Base-by-base conservation (phyloP, 768 basidiomycete genomes). In the Lentinula boryana region DNA sequence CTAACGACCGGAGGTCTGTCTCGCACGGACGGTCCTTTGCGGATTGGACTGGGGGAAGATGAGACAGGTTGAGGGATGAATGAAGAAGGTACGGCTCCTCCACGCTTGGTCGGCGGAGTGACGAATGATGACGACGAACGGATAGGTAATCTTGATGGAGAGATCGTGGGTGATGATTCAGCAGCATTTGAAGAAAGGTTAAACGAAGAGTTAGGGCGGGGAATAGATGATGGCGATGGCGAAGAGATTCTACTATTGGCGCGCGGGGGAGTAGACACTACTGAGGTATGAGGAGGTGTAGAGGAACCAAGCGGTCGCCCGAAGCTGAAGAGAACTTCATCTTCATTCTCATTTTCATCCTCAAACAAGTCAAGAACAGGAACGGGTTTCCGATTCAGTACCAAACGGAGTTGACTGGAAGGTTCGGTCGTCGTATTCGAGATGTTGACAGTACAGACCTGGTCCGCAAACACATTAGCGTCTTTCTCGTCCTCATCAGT, bases 11-110 rank as follows among this genome's bases (percentile, higher is more conserved):
- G n/a, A 40, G 27, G 75, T 64, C 73, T 79, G 67, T 66, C 67
- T 64, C 70, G 76, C 23, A 64, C 68, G 62, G 59, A 66, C 38
- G 64, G 64, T 43, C 68, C 58, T 21, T 38, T 72, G 68, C 43
- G 67, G 50, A 65, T 63, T 31, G 63, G 74, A 41, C 70, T 70
- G 2, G 79, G 79, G 5, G 78, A 76, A 18, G 81, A 78, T 18
- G 76, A 69, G 43, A 79, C 71, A 7, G 81, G 78, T 61, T 87
- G 87, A 48, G 87, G 86, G 52, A 88, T 86, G 66, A 84, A 84
- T 5, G 87, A 84, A 6, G 87, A 84, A 6, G 81, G 76, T 38
- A 73, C 66, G 4, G 69, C 65, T 16, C 77, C 76, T 5, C 75
- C 77, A 60, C 82, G 83, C 70, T 83, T 86, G 23, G 72, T 74